phyloP scores from a whole-genome alignment of 2,329 filamentous ascomycete species.

The Macrophomina phaseolina region DNA sequence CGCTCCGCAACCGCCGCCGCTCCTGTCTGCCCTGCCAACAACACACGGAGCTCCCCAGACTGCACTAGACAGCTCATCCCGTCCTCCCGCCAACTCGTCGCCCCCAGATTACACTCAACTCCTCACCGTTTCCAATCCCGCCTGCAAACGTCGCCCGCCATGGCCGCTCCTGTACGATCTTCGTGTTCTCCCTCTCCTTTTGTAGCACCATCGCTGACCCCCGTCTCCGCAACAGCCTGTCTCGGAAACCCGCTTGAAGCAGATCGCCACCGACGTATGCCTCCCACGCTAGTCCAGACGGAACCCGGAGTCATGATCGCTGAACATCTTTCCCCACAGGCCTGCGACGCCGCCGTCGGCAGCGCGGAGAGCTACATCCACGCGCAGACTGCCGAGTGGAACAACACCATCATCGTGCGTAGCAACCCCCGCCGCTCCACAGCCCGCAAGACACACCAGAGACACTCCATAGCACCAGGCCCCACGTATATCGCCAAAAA shows the following conservation, averaged over 20 bases:
- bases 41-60: constrained; percentile 18
- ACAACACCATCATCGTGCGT: constrained; percentile 88
- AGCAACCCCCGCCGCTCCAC: constrained; percentile 23
- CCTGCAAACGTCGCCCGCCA: constrained; percentile 2
- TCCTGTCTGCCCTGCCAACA: constrained; percentile 19
- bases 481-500: no score
- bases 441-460: constrained; percentile 29
- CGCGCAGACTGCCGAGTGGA: constrained; percentile 83
- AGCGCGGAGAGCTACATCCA: constrained; percentile 84
- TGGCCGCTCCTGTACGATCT: constrained; percentile 26
- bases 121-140: neutral
- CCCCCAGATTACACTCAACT: neutral
- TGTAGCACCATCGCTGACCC: constrained; percentile 4
- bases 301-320: neutral
- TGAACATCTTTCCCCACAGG: constrained; percentile 57
- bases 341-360: constrained; percentile 79
- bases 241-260: constrained; percentile 75
- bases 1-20: constrained; percentile 14
- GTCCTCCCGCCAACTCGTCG: neutral
- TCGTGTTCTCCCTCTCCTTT: constrained; percentile 24
- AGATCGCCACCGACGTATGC: constrained; percentile 83
- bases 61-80: neutral
- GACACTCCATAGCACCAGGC: neutral
- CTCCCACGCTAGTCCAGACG: constrained; percentile 12
- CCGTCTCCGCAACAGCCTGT: constrained; percentile 61